Evolutionary conservation across 306 rosid species (phyloP).

Genomic region (Dalbergia cultrata): DNA sequence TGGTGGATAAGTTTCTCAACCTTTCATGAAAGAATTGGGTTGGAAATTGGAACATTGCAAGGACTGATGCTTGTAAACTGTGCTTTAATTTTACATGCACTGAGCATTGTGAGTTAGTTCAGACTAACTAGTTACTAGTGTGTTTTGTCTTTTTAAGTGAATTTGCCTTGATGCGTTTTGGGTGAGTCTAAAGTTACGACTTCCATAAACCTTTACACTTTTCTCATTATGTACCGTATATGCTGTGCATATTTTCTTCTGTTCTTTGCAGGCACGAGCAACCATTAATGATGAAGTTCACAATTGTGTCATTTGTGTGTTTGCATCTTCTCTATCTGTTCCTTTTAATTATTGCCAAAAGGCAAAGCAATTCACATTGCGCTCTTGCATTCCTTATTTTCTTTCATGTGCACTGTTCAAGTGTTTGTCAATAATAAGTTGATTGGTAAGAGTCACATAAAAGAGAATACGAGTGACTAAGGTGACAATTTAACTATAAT

Average conservation of each 20-base stretch:
- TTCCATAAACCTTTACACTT: not conserved
- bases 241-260: not conserved
- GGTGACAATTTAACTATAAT: slow-evolving; percentile 17
- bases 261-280: not conserved
- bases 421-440: not conserved
- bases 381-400: not conserved
- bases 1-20: slow-evolving; percentile 16
- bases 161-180: not conserved
- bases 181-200: not conserved
- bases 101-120: not conserved
- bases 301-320: too few species aligned
- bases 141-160: not conserved
- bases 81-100: not conserved
- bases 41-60: not conserved
- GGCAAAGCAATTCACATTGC: too few species aligned
- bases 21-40: slow-evolving; percentile 11
- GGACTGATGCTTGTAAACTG: slow-evolving; percentile 2
- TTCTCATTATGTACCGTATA: not conserved
- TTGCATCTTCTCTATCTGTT: too few species aligned
- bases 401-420: too few species aligned
- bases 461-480: not conserved
- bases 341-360: too few species aligned
- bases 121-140: not conserved
- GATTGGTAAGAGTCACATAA: slow-evolving; percentile 25
- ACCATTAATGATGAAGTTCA: too few species aligned